Evolutionary conservation across 176 grass and related monocot species (phyloP), one percentile per base, ranked within the genome.

Genomic region (Juncus effusus): DNA sequence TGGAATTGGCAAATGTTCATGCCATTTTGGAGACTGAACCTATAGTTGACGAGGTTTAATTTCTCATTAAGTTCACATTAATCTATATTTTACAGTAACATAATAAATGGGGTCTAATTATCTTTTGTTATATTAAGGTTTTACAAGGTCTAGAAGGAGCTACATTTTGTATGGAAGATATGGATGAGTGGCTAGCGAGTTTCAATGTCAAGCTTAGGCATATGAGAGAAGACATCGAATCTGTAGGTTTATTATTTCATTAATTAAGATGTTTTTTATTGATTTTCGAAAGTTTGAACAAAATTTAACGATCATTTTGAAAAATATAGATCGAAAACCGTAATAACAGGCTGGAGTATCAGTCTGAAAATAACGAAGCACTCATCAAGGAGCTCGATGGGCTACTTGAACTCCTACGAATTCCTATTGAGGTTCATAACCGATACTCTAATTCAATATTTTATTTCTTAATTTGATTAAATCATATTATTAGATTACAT

Each of bases 221-320:
- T 82, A 97, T 97, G 93, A 91, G 88, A 57, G 93, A 91, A 73
- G 93, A 97, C 66, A 91, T 97, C 77, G 82, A 97, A 83, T 91
- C 93, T 55, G 93, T 97, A 87, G 38, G 80, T 5, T 65, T 51
- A 42, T 40, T 28, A 13, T 74, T 14, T 16, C 49, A 6, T 64
- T 40, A 16, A 45, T 7, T 59, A 37, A 67, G 57, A 54, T 61
- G n/a, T 39, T 71, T 70, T 38, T 62, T n/a, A 38, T 62, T 75
- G 38, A 19, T 60, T 35, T 38, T 12, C 38, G 4, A 50, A 41
- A 39, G 2, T 76, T 5, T 40, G 54, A 65, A 60, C 5, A 38
- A 58, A 16, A 41, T 4, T 44, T 40, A 3, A 11, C 59, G 16
- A 59, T 35, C 9, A 63, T 9, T 36, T 82, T 76, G 50, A 8